A percentile compares a stretch with the other conserved stretches of the same genome.
Evolutionary conservation across 495 filamentous ascomycete genomes (phyloP).

Genomic region (Immersiella caudata): DNA sequence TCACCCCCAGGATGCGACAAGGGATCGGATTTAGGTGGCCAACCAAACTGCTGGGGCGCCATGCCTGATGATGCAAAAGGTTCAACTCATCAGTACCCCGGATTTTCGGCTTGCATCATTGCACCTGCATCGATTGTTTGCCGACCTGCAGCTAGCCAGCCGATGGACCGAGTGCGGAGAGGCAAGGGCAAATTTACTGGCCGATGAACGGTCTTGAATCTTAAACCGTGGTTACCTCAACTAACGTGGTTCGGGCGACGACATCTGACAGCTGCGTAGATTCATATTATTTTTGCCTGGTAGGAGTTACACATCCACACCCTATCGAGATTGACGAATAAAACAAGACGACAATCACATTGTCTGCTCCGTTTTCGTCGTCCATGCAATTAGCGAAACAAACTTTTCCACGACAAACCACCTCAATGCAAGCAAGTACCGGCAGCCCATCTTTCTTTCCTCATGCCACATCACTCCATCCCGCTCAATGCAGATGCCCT

Average conservation of each 20-base stretch:
- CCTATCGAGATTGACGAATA: too few species aligned
- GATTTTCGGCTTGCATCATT: background rate
- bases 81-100: background rate
- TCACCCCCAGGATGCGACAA: background rate
- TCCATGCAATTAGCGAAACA: background rate
- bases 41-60: background rate
- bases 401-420: background rate
- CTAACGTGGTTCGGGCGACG: background rate
- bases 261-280: background rate
- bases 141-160: background rate
- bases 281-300: background rate
- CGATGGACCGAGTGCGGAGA: background rate
- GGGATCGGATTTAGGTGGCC: background rate
- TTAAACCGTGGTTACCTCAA: too few species aligned
- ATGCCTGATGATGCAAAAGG: background rate
- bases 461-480: background rate
- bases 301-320: background rate
- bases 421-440: background rate
- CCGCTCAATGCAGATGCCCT: background rate
- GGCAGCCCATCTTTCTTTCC: background rate
- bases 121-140: background rate
- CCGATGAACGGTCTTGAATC: too few species aligned
- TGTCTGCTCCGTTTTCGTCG: background rate
- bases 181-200: too few species aligned
- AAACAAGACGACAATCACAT: background rate